phyloP scores from a whole-genome alignment of 805 yeast species.

The Yamadazyma paraphyllophila region DNA sequence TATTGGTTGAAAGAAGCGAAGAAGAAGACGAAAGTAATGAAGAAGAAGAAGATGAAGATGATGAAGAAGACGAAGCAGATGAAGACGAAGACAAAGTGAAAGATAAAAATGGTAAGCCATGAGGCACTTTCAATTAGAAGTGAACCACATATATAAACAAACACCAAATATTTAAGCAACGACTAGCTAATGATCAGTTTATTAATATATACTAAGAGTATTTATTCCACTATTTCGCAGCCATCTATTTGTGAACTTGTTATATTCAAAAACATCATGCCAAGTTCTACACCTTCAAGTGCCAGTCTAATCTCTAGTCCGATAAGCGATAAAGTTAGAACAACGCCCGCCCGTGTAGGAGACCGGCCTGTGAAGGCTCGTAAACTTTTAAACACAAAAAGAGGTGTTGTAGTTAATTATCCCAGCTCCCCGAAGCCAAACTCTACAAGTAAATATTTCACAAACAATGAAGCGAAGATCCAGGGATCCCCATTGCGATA shows the following conservation, averaged over 20 bases:
- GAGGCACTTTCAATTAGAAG: not conserved
- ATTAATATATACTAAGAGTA: not conserved
- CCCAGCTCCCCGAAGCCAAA: not conserved
- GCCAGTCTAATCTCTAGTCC: not conserved
- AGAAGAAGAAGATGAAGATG: constrained; percentile 3
- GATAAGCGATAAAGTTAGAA: too few species aligned
- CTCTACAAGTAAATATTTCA: too few species aligned
- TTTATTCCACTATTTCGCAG: not conserved
- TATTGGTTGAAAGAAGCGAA: constrained; percentile 27
- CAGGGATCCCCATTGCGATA: not conserved
- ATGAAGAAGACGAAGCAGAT: constrained; percentile 3
- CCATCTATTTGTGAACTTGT: not conserved
- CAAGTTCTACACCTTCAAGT: not conserved
- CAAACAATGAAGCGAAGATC: not conserved
- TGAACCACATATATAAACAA: not conserved
- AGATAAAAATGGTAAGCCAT: not conserved
- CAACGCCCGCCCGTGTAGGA: not conserved
- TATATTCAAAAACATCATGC: not conserved
- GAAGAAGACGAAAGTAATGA: not conserved
- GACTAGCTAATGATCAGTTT: not conserved
- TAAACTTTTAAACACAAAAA: not conserved
- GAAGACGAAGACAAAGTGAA: constrained; percentile 2
- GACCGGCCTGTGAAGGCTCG: not conserved
- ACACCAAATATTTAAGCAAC: not conserved
- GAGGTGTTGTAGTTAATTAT: not conserved